These are phyloP conservation scores for Grammothele lineata DNA, from an alignment of 768 basidiomycete species.

Conservation along the genomic window DNA sequence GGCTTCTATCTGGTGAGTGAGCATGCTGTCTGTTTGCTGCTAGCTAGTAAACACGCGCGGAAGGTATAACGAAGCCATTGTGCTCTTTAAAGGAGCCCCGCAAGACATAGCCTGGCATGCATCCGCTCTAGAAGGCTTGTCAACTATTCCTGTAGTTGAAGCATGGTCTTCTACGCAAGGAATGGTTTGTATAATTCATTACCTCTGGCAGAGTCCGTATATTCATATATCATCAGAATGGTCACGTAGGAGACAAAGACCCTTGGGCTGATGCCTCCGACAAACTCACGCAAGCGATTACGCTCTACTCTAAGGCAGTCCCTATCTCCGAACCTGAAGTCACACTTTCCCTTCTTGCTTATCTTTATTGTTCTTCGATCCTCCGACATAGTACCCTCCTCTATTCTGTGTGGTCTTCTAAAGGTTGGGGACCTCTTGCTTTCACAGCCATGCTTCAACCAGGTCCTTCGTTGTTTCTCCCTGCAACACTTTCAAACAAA, in stretches of 20 bases:
- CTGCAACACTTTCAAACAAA: constrained; percentile 50
- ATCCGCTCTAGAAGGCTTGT: constrained; percentile 80
- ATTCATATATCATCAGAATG: constrained; percentile 39
- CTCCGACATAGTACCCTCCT: constrained; percentile 72
- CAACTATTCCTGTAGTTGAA: constrained; percentile 74
- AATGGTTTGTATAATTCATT: constrained; percentile 43
- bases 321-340: constrained; percentile 44
- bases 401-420: constrained; percentile 79
- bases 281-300: constrained; percentile 59
- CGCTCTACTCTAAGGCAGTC: constrained; percentile 56
- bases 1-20: constrained; percentile 67
- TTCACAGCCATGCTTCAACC: constrained; percentile 73
- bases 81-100: constrained; percentile 65
- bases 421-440: constrained; percentile 81
- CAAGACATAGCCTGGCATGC: constrained; percentile 90
- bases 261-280: constrained; percentile 77
- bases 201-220: background rate
- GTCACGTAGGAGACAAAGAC: constrained; percentile 51
- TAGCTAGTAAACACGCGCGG: constrained; percentile 11
- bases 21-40: constrained; percentile 3
- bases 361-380: constrained; percentile 63
- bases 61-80: constrained; percentile 88
- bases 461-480: constrained; percentile 52
- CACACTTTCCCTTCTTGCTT: constrained; percentile 58
- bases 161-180: constrained; percentile 79